Evolutionary conservation across 495 filamentous ascomycete species (phyloP).

Genomic region (Penicillium salamii): DNA sequence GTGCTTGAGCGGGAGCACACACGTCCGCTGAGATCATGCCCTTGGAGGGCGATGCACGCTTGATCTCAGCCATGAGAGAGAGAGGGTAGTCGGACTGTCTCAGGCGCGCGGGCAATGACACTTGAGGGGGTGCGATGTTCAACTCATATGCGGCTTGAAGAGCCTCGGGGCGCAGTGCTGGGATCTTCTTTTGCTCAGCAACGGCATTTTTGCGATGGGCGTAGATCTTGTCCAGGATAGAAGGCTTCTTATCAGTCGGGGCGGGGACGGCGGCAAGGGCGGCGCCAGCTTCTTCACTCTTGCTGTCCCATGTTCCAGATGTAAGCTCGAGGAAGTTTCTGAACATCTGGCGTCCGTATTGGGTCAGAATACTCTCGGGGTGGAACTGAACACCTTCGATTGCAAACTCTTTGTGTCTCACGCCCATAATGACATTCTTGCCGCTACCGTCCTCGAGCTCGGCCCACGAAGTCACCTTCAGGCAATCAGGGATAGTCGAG

Average conservation of each 20-base stretch:
- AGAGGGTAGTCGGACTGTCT: conserved; percentile 76
- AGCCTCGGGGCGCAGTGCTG: conserved; percentile 77
- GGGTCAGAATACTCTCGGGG: conserved; percentile 93
- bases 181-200: conserved; percentile 78
- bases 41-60: conserved; percentile 94
- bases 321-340: conserved; percentile 85
- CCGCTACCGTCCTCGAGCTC: conserved; percentile 53
- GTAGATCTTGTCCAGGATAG: conserved; percentile 91
- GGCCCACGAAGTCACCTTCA: conserved; percentile 91
- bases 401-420: conserved; percentile 84
- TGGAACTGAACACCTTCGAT: conserved; percentile 97
- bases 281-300: conserved; percentile 30
- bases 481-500: conserved; percentile 76
- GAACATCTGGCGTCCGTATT: conserved; percentile 82
- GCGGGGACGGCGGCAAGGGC: conserved; percentile 21
- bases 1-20: conserved; percentile 85
- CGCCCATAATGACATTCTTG: conserved; percentile 89
- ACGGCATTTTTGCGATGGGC: conserved; percentile 76
- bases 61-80: conserved; percentile 94
- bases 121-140: conserved; percentile 78
- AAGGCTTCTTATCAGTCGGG: conserved; percentile 58
- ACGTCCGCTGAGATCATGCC: conserved; percentile 85
- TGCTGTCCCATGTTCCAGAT: conserved; percentile 85
- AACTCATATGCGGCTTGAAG: conserved; percentile 85
- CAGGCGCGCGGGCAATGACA: conserved; percentile 76